Conservation (phyloP, 2,329 filamentous ascomycete genomes). For the Microsporum audouinii region DNA sequence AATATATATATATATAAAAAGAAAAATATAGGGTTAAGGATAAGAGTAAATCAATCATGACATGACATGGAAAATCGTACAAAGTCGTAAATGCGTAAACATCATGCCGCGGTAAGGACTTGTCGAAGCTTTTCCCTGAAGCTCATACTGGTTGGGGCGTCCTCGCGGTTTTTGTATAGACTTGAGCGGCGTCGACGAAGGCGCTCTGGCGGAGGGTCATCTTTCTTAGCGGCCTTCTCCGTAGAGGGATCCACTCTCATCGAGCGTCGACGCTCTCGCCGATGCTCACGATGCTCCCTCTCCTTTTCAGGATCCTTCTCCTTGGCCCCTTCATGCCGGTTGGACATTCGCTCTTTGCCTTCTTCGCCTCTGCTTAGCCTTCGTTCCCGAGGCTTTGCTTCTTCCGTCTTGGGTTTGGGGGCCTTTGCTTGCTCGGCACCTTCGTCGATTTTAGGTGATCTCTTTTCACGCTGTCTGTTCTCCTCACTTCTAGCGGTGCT, state of each 20-base stretch:
- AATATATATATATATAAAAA: neutral
- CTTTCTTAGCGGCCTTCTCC: neutral
- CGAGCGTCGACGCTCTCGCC: conserved; percentile 1
- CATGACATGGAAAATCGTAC: neutral
- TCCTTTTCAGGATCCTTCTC: neutral
- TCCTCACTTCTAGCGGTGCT: neutral
- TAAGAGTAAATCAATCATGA: neutral
- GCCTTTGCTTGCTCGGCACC: neutral
- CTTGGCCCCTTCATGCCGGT: neutral
- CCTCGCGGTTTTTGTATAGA: neutral
- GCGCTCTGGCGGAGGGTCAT: neutral
- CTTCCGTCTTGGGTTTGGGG: neutral
- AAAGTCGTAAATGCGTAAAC: neutral
- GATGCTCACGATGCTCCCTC: neutral
- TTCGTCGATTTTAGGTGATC: neutral
- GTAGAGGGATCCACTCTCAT: neutral
- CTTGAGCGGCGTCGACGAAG: neutral
- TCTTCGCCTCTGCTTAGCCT: neutral
- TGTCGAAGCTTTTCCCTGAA: conserved; percentile 2
- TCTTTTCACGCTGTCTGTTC: neutral
- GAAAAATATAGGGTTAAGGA: neutral
- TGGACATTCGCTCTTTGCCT: neutral
- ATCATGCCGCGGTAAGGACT: neutral
- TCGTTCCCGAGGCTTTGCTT: neutral
- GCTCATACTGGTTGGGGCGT: neutral